These are phyloP conservation scores for Solanum sparsipilum DNA, from an alignment of 257 asterid species.

Conservation along the genomic window DNA sequence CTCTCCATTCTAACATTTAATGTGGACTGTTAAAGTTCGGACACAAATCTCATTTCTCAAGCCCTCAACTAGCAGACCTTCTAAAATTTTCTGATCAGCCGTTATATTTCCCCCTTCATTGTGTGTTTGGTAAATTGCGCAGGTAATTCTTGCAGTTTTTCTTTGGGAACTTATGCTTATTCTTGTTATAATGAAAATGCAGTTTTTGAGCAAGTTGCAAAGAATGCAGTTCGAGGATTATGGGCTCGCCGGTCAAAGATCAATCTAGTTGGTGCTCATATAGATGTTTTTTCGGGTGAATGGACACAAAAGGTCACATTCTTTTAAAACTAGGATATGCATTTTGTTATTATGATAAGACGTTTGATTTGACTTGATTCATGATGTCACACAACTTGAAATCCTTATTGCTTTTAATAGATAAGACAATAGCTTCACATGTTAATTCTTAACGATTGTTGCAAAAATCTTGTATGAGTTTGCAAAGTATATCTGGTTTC, in stretches of 20 bases:
- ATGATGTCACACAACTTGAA: background rate
- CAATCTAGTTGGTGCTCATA: constrained; percentile 97
- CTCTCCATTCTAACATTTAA: background rate
- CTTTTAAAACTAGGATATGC: background rate
- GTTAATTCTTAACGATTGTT: background rate
- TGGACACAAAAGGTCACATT: constrained; percentile 92
- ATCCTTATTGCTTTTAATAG: background rate
- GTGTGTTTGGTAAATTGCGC: background rate
- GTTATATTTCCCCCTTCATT: background rate
- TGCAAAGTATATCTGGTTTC: background rate
- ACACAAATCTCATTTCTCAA: background rate
- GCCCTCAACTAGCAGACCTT: background rate
- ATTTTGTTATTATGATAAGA: background rate
- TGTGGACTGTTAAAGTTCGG: background rate
- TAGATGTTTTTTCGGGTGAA: constrained; percentile 97
- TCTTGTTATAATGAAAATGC: constrained; percentile 17
- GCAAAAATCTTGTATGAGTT: background rate
- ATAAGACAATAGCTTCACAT: background rate
- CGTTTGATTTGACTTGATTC: background rate
- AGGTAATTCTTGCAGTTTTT: background rate
- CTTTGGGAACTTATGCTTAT: background rate
- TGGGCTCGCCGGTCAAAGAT: constrained; percentile 99
- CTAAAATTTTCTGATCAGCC: background rate
- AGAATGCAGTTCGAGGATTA: constrained; percentile 90
- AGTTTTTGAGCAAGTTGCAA: constrained; percentile 94